These are phyloP conservation scores for Clitopilus hobsonii DNA, from an alignment of 768 basidiomycete genomes.

Conservation along the genomic window DNA sequence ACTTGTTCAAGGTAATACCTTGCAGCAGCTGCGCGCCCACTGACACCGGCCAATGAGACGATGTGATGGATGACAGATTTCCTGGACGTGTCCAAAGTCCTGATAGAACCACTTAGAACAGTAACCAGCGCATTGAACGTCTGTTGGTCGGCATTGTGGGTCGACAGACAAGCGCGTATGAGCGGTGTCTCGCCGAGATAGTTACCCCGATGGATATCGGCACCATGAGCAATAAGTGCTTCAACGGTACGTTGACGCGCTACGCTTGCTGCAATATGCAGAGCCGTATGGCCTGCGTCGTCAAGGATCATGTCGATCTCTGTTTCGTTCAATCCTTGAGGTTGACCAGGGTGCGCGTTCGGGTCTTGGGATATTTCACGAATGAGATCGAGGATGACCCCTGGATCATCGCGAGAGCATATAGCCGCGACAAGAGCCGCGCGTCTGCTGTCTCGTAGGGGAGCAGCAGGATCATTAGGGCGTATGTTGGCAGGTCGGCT, in stretches of 20 bases:
- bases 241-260: conserved; percentile 65
- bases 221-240: conserved; percentile 69
- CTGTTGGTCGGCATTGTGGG: conserved; percentile 78
- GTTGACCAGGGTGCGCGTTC: conserved; percentile 16
- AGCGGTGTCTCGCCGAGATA: conserved; percentile 92
- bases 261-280: conserved; percentile 90
- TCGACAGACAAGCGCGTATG: conserved; percentile 87
- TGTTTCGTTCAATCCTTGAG: conserved; percentile 14
- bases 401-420: conserved; percentile 66
- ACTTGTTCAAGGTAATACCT: conserved; percentile 91
- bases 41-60: conserved; percentile 85
- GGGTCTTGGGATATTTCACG: conserved; percentile 52
- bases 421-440: conserved; percentile 62
- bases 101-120: conserved; percentile 67
- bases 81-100: conserved; percentile 82
- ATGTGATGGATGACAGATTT: conserved; percentile 91
- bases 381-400: conserved; percentile 54
- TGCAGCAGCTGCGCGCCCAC: conserved; percentile 78
- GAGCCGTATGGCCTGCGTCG: conserved; percentile 89
- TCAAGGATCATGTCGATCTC: conserved; percentile 88
- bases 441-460: conserved; percentile 52
- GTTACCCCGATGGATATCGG: conserved; percentile 90
- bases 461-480: conserved; percentile 45
- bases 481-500: conserved; percentile 56
- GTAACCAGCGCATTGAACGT: conserved; percentile 65